Evolutionary conservation across 768 basidiomycete species (phyloP).

Genomic region (Panus rudis): DNA sequence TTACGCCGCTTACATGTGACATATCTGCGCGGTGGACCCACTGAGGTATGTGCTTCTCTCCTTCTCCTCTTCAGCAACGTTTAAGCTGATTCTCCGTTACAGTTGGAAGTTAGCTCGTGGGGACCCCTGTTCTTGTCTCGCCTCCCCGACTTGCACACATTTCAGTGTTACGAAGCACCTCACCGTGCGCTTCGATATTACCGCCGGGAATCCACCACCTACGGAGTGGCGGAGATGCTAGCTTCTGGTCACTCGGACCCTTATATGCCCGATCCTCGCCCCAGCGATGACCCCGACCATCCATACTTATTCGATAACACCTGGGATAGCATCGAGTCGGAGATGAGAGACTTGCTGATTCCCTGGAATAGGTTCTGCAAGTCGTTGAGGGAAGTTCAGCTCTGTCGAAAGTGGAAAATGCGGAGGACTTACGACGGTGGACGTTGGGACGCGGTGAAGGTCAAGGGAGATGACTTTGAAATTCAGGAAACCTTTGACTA

Average conservation of each 20-base stretch:
- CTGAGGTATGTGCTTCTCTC: constrained; percentile 30
- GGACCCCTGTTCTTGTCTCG: constrained; percentile 35
- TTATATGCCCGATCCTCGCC: too few relatives aligned
- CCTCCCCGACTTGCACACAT: constrained; percentile 30
- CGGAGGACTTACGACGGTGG: constrained; percentile 30
- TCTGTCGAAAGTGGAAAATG: constrained; percentile 34
- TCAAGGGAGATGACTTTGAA: too few relatives aligned
- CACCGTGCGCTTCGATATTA: too few relatives aligned
- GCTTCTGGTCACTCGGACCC: not conserved
- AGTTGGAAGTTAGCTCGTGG: constrained; percentile 35
- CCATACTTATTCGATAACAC: constrained; percentile 16
- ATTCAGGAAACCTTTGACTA: too few relatives aligned
- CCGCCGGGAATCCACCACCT: too few relatives aligned
- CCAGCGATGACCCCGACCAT: constrained; percentile 7
- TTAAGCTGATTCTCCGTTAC: not conserved
- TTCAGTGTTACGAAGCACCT: constrained; percentile 29
- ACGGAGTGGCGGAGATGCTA: not conserved
- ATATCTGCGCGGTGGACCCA: constrained; percentile 31
- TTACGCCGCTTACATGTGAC: constrained; percentile 34
- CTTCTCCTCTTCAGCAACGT: not conserved
- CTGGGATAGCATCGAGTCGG: constrained; percentile 18
- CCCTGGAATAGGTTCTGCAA: constrained; percentile 39
- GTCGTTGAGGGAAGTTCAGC: constrained; percentile 33
- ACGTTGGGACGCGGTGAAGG: constrained; percentile 20
- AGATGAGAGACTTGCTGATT: constrained; percentile 31